Evolutionary conservation across 495 filamentous ascomycete genomes (phyloP).

Genomic region (Penicillium cosmopolitanum): DNA sequence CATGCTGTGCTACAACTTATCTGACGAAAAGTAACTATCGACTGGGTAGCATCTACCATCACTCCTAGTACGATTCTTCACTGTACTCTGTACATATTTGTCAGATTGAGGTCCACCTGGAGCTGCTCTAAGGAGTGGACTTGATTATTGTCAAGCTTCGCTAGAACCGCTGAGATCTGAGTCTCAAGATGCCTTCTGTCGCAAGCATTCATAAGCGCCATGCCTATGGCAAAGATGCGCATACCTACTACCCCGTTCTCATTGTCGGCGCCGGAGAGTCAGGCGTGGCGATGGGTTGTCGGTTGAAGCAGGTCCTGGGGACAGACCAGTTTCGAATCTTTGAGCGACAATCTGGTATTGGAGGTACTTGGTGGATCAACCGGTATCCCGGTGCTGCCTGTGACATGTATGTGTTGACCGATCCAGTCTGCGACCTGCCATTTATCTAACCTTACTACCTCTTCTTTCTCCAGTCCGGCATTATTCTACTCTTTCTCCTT

Average conservation of each 20-base stretch:
- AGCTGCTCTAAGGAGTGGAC: too few species aligned
- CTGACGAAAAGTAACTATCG: not conserved
- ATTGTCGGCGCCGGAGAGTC: slow-evolving; percentile 67
- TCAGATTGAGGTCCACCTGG: too few species aligned
- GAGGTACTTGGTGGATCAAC: slow-evolving; percentile 73
- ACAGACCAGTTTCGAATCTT: slow-evolving; percentile 69
- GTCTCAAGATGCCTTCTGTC: slow-evolving; percentile 26
- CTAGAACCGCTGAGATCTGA: not conserved
- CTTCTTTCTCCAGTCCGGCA: slow-evolving; percentile 44
- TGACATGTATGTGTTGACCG: slow-evolving; percentile 40
- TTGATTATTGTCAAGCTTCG: not conserved
- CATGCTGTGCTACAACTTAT: slow-evolving; percentile 7
- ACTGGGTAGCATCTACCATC: not conserved
- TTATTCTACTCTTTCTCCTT: slow-evolving; percentile 68
- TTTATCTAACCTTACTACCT: too few species aligned
- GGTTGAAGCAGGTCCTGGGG: slow-evolving; percentile 59
- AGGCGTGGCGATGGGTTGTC: slow-evolving; percentile 67
- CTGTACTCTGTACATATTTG: too few species aligned
- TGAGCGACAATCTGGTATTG: slow-evolving; percentile 61
- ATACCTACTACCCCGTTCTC: slow-evolving; percentile 58
- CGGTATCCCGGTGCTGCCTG: slow-evolving; percentile 67
- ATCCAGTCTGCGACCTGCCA: too few species aligned
- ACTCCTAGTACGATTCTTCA: not conserved
- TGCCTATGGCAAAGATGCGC: slow-evolving; percentile 52
- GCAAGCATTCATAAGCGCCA: slow-evolving; percentile 49